Base-by-base conservation (phyloP, 305 asterid species). In the Salvia sclarea region DNA sequence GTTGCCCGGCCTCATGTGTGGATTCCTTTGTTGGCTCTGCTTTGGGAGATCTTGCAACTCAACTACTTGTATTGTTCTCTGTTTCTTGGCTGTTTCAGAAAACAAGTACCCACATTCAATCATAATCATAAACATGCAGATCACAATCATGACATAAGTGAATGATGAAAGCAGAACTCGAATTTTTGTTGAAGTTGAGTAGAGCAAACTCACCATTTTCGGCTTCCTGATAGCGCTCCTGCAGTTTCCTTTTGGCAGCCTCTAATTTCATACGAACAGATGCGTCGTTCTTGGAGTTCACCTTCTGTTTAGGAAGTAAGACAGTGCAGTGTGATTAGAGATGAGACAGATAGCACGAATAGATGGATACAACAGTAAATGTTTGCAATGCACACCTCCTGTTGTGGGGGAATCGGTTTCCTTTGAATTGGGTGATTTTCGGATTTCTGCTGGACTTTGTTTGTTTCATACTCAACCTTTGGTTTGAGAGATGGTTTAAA, bases 161-260 rank as follows among this genome's bases (percentile, higher is more conserved):
- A 13, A 8, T 38, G 13, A 10, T 9, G 18, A 35, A 2, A 56
- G 63, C 3, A 31, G 43, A 30, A 12, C 7, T 56, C 21, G 3
- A 30, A n/a, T 59, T 37, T 37, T 28, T 35, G 6, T 6, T 54
- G 18, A 18, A 35, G 56, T 40, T 31, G 9, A 18, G 48, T 16
- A 13, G 35, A 17, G 24, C 18, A 48, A 49, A 81, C 93, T 35
- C 67, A 90, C 98, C 96, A 17, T 94, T 91, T 75, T 87, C 93
- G 25, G 85, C 99, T 84, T 89, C 96, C 73, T 81, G 96, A 74
- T 94, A 91, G 12, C 97, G 92, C 68, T 94, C 98, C 8, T 91
- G 99, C 20, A 94, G 95, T 79, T 94, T 94, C 88, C 99, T 89
- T 63, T 94, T 94, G 12, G 99, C 84, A 11, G 83, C 89, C 82